Base-by-base conservation (phyloP, 177 flowering plant genomes). In the Telopea speciosissima region DNA sequence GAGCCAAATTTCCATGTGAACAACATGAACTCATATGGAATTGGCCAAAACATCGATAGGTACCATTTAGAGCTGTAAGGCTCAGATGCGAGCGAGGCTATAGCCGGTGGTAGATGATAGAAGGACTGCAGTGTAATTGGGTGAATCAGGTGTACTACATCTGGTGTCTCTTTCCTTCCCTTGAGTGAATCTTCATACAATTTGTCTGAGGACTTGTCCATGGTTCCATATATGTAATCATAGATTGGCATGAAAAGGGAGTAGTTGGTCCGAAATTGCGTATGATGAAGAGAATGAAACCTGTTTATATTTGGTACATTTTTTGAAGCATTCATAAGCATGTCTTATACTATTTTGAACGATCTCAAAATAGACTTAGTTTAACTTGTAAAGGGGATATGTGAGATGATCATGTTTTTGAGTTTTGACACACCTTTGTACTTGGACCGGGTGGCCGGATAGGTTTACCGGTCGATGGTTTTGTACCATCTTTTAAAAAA, bases 221-320 rank as follows among this genome's bases (percentile, higher is more conserved):
- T 60, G 0, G 98, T 93, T 10, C 88, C 90, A 62, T 91, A 93
- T 11, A 93, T 73, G 74, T 84, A 88, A 68, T 93, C 98, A 40
- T 93, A 93, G 11, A 93, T 21, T 0, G 98, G 98, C 98, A 93
- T 91, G 81, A 93, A 93, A 0, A 93, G 82, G 0, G 87, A 84
- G 72, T 83, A 90, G 63, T 93, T 93, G 22, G 93, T 93, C 42
- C 95, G 68, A 54, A 91, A 90, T 69, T 90, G 89, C 0, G 98
- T 88, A 79, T 75, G 81, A 49, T 83, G 79, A 45, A 85, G 75
- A 56, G 84, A 82, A 59, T 79, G 84, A 68, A 61, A 82, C 66
- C 79, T 80, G 69, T 36, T 3, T 36, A 5, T 62, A 10, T 23
- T 28, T 28, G 31, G 31, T 28, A 2, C 2, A 28, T 28, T 28